Percentiles rank a stretch among this genome's conserved stretches.
Evolutionary conservation across 1,284 basidiomycete species (phyloP).

Genomic region (Heterobasidion parviporum): DNA sequence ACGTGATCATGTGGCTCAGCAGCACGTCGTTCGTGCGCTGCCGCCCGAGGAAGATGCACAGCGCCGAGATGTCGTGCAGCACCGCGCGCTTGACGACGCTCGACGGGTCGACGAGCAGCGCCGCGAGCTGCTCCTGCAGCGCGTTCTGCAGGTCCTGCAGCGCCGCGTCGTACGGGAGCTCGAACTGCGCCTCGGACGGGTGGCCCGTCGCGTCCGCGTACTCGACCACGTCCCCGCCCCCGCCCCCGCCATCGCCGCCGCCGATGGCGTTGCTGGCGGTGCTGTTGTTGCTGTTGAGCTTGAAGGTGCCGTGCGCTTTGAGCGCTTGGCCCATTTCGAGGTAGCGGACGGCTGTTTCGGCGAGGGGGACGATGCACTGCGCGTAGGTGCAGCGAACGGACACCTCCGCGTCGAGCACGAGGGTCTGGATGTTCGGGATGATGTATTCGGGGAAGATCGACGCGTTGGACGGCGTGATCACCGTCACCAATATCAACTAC

Average conservation of each 20-base stretch:
- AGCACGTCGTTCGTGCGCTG: constrained; percentile 93
- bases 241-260: too few relatives aligned
- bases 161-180: constrained; percentile 84
- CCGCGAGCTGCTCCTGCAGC: constrained; percentile 83
- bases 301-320: constrained; percentile 73
- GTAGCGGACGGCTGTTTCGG: constrained; percentile 78
- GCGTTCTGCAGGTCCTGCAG: constrained; percentile 80
- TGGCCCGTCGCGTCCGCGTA: too few relatives aligned
- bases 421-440: constrained; percentile 80
- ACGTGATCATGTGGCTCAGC: constrained; percentile 97
- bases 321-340: constrained; percentile 90
- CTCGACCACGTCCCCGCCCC: too few relatives aligned
- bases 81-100: constrained; percentile 73
- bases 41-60: constrained; percentile 90
- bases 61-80: constrained; percentile 73
- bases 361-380: constrained; percentile 77
- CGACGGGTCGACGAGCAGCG: constrained; percentile 68
- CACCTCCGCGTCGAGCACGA: constrained; percentile 78
- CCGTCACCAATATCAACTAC: constrained; percentile 77
- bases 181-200: constrained; percentile 48
- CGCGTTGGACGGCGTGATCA: constrained; percentile 86
- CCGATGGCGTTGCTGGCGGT: too few relatives aligned
- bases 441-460: constrained; percentile 93
- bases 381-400: constrained; percentile 90
- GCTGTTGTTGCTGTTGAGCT: constrained; percentile 21